Evolutionary conservation across 2,329 filamentous ascomycete genomes (phyloP), one percentile per base, ranked within the genome.

Genomic region (Lasiodiplodia sp.): DNA sequence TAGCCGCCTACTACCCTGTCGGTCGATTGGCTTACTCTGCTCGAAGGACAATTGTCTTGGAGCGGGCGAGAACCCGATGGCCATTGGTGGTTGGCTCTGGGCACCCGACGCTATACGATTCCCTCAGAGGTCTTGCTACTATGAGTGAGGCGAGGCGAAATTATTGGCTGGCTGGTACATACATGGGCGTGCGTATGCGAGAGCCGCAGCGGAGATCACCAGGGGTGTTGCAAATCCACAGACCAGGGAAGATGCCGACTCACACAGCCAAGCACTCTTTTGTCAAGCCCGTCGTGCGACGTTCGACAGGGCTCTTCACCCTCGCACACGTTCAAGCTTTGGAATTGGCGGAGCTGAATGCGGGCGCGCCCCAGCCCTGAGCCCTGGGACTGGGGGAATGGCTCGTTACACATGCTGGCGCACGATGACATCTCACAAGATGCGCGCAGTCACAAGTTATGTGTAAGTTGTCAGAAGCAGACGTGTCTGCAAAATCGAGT

Each of bases 291-390:
- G 18, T n/a, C 23, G 60, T 64, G 31, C 7, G 6, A 64, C 60
- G n/a, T 47, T 14, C 28, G 18, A 23, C 47, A 10, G 18, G 44
- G 47, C 18, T 18, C 31, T 14, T 5, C 18, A 14, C 12, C 47
- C 28, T 64, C 47, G 60, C 60, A 64, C 60, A 52, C 14, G 47
- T 25, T 64, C 47, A 64, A 21, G 44, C 28, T 31, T 25, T 64
- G 44, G 44, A 64, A 64, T 64, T 64, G 31, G 60, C 60, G 60
- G 60, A 64, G 60, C 60, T 64, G 60, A 52, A 52, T 23, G 60
- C 47, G 23, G 28, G 25, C 21, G n/a, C 47, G 44, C 11, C 31
- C 40, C 28, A 64, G 47, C 60, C 60, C 47, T 37, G 21, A 18
- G 25, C 8, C 40, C 28, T 18, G 23, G 47, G 21, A 12, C 37